Conservation (phyloP, 2,329 filamentous ascomycete species). For the Sporothrix inflata region DNA sequence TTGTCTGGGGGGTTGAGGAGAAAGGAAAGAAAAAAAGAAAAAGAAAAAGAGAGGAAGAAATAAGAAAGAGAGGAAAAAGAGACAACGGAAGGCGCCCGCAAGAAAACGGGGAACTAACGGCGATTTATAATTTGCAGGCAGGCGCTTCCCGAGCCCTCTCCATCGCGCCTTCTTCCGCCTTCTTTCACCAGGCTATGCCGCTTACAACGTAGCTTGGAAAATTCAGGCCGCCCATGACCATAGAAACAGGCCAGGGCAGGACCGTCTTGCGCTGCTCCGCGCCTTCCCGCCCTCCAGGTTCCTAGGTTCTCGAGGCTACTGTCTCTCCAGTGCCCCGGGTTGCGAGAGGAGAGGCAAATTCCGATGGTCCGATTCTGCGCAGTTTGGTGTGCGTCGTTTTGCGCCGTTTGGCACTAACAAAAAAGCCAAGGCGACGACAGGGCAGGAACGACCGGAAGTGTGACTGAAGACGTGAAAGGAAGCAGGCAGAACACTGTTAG, state of each 20-base stretch:
- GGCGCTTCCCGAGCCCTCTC: neutral
- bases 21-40: neutral
- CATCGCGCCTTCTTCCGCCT: slow-evolving; percentile 19
- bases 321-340: neutral
- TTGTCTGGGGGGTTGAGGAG: neutral
- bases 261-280: slow-evolving; percentile 5
- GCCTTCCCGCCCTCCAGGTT: slow-evolving; percentile 18
- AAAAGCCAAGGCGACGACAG: neutral
- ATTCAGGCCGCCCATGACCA: slow-evolving; percentile 14
- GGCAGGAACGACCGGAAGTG: slow-evolving; percentile 1
- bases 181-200: neutral
- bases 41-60: neutral
- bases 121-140: slow-evolving; percentile 23
- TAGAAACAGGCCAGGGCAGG: neutral
- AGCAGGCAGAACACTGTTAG: neutral
- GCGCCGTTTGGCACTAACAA: slow-evolving; percentile 16
- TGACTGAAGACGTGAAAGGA: neutral
- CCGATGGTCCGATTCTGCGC: slow-evolving; percentile 22
- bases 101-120: slow-evolving; percentile 14
- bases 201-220: slow-evolving; percentile 18
- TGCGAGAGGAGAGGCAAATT: neutral
- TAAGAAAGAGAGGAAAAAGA: neutral
- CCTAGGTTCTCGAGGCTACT: slow-evolving; percentile 10
- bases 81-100: neutral
- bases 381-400: slow-evolving; percentile 5